Percentiles rank a stretch among this genome's conserved stretches.
phyloP scores from a whole-genome alignment of 495 filamentous ascomycete species.

The Trichocladium antarcticum region DNA sequence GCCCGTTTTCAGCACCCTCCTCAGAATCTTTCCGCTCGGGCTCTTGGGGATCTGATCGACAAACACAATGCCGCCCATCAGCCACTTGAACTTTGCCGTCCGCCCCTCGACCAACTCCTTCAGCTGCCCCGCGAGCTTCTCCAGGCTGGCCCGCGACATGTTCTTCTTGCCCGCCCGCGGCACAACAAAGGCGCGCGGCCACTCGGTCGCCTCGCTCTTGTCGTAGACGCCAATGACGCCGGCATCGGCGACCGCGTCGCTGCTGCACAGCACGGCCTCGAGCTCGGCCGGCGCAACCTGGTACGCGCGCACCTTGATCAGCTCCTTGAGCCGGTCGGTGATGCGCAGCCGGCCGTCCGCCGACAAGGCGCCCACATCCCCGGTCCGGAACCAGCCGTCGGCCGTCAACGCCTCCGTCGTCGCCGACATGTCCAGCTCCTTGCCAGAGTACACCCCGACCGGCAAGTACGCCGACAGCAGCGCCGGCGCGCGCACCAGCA shows the following conservation, averaged over 20 bases:
- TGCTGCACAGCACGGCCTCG: conserved; percentile 49
- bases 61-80: conserved; percentile 54
- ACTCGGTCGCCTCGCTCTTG: conserved; percentile 41
- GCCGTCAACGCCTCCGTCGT: conserved; percentile 49
- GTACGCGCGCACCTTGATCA: conserved; percentile 67
- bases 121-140: conserved; percentile 28
- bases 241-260: conserved; percentile 48
- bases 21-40: conserved; percentile 57
- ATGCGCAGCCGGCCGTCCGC: conserved; percentile 54
- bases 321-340: conserved; percentile 65
- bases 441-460: conserved; percentile 14
- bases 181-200: conserved; percentile 23
- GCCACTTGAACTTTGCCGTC: conserved; percentile 55
- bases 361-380: conserved; percentile 52
- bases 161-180: conserved; percentile 34
- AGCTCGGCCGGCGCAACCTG: conserved; percentile 61
- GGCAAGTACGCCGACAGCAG: conserved; percentile 47
- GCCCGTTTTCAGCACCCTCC: conserved; percentile 38
- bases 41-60: conserved; percentile 54
- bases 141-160: conserved; percentile 46
- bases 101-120: conserved; percentile 45
- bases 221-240: conserved; percentile 58
- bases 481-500: conserved; percentile 45
- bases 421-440: conserved; percentile 29
- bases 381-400: conserved; percentile 54